phyloP scores from a whole-genome alignment of 1,139 yeast species.

The Taphrina populina region DNA sequence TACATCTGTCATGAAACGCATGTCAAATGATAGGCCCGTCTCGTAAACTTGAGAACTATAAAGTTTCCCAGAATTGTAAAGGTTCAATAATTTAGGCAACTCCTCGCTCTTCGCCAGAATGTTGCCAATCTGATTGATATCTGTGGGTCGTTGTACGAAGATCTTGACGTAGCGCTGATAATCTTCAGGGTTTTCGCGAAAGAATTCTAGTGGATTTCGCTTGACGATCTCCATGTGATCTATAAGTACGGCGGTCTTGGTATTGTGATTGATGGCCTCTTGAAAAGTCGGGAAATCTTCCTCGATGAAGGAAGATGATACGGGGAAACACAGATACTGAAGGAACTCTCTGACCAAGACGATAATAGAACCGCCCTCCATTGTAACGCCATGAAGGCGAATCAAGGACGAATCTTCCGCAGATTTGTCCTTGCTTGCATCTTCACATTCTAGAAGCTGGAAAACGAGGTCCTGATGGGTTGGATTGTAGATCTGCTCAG shows the following conservation, averaged over 20 bases:
- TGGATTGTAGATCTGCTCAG: background rate
- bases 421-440: slow-evolving; percentile 26
- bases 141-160: slow-evolving; percentile 7
- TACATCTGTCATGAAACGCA: slow-evolving; percentile 24
- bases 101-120: slow-evolving; percentile 26
- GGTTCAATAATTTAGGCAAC: slow-evolving; percentile 18
- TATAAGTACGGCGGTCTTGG: slow-evolving; percentile 1
- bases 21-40: slow-evolving; percentile 21
- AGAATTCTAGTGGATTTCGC: slow-evolving; percentile 25
- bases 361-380: slow-evolving; percentile 6
- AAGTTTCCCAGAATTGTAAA: slow-evolving; percentile 19
- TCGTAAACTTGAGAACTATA: slow-evolving; percentile 28
- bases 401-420: slow-evolving; percentile 15
- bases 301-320: slow-evolving; percentile 11
- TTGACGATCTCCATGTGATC: slow-evolving; percentile 1
- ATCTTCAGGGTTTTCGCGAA: slow-evolving; percentile 13
- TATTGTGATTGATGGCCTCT: slow-evolving; percentile 11
- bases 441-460: slow-evolving; percentile 28
- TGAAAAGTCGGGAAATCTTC: slow-evolving; percentile 11
- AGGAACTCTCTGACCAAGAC: slow-evolving; percentile 21
- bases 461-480: slow-evolving; percentile 8
- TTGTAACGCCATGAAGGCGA: slow-evolving; percentile 28
- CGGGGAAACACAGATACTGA: slow-evolving; percentile 24
- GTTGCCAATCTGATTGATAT: slow-evolving; percentile 13
- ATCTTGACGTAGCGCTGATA: slow-evolving; percentile 22